Evolutionary conservation across 2,329 filamentous ascomycete genomes (phyloP).

Genomic region (Fusarium lateritium): DNA sequence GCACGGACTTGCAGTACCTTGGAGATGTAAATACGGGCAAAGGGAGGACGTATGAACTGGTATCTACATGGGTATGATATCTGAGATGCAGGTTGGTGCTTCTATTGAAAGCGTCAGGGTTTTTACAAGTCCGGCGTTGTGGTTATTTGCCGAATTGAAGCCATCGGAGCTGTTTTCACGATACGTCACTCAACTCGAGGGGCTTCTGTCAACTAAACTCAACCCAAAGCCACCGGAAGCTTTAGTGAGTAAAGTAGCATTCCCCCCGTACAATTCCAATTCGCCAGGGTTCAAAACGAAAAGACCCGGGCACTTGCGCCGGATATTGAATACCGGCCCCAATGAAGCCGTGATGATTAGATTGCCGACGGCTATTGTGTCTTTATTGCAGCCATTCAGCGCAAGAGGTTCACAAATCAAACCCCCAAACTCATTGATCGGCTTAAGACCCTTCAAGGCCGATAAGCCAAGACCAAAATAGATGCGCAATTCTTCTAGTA

Average conservation of each 20-base stretch:
- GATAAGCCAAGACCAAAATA: background rate
- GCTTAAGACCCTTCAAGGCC: background rate
- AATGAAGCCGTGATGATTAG: background rate
- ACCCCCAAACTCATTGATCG: background rate
- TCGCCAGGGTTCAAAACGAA: constrained; percentile 3
- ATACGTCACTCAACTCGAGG: constrained; percentile 13
- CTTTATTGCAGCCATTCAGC: background rate
- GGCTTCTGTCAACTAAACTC: background rate
- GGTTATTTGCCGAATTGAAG: background rate
- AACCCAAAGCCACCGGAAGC: background rate
- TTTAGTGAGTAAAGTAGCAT: background rate
- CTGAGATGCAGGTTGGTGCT: background rate
- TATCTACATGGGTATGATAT: background rate
- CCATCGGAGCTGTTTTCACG: background rate
- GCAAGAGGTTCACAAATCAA: background rate
- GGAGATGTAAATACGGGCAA: constrained; percentile 7
- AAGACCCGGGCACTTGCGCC: constrained; percentile 15
- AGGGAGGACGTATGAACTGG: background rate
- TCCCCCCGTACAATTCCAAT: background rate
- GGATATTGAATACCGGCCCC: constrained; percentile 38
- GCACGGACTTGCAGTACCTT: constrained; percentile 41
- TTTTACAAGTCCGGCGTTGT: background rate
- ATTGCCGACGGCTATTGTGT: constrained; percentile 21
- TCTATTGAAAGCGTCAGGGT: background rate
- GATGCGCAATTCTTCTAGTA: background rate